A percentile compares a stretch with the other conserved stretches of the same genome.
These are phyloP conservation scores for Dalbergia cochinchinensis DNA, from an alignment of 306 rosid species.

Conservation along the genomic window DNA sequence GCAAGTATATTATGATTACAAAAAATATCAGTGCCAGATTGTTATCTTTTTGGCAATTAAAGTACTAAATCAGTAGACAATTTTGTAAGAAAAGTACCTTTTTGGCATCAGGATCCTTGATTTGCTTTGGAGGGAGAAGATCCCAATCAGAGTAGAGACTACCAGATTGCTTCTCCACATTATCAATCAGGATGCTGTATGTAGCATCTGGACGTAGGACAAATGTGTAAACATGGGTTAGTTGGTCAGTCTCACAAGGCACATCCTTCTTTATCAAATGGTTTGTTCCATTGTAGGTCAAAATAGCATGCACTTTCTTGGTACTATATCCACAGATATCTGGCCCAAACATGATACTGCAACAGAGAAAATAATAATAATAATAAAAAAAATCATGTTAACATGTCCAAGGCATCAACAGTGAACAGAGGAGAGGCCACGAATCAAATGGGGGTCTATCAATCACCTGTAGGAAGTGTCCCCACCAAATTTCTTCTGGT, in stretches of 20 bases:
- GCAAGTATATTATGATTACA: constrained; percentile 43
- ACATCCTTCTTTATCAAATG: constrained; percentile 98
- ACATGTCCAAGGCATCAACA: background rate
- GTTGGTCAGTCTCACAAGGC: constrained; percentile 98
- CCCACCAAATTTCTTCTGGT: constrained; percentile 79
- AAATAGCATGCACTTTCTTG: constrained; percentile 97
- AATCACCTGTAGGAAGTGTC: constrained; percentile 62
- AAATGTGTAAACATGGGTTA: constrained; percentile 92
- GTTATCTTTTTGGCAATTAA: background rate
- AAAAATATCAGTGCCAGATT: constrained; percentile 35
- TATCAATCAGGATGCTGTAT: constrained; percentile 87
- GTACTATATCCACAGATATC: constrained; percentile 98
- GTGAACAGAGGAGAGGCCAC: background rate
- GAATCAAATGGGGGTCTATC: constrained; percentile 3
- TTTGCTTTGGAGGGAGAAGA: constrained; percentile 88
- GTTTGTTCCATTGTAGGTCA: constrained; percentile 76
- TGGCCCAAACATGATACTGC: constrained; percentile 99
- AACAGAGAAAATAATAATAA: constrained; percentile 35
- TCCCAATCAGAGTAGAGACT: constrained; percentile 95
- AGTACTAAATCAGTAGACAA: background rate
- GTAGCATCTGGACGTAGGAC: constrained; percentile 95
- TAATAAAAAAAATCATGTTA: constrained; percentile 2
- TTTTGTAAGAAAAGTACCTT: constrained; percentile 54
- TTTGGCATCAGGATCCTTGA: constrained; percentile 96
- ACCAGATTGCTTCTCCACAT: constrained; percentile 93